Conservation (phyloP, 2,329 filamentous ascomycete genomes). For the Phialocephala sp. region DNA sequence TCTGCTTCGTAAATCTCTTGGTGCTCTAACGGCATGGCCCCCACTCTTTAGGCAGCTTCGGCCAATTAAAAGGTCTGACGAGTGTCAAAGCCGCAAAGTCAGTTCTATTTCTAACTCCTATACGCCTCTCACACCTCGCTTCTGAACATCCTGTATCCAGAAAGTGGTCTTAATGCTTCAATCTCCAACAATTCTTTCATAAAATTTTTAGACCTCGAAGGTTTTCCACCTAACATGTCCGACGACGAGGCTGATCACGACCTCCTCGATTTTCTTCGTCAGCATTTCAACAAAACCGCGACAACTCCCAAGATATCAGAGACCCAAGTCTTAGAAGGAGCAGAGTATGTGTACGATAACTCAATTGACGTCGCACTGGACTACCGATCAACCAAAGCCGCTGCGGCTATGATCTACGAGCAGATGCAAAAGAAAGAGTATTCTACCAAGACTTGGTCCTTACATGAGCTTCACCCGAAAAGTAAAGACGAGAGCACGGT, state of each 20-base stretch:
- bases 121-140: background rate
- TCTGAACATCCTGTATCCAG: background rate
- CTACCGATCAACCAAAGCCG: conserved; percentile 79
- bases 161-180: background rate
- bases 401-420: conserved; percentile 77
- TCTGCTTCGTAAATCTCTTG: too few species aligned
- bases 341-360: conserved; percentile 89
- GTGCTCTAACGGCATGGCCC: background rate
- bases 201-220: background rate
- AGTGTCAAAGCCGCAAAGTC: background rate
- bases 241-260: conserved; percentile 92
- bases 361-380: conserved; percentile 91
- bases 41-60: background rate
- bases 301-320: conserved; percentile 65
- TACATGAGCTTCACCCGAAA: conserved; percentile 89
- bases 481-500: conserved; percentile 78
- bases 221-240: conserved; percentile 63
- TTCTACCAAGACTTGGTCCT: conserved; percentile 83
- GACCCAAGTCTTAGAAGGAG: conserved; percentile 81
- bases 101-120: background rate
- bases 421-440: conserved; percentile 86
- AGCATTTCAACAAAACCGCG: conserved; percentile 70
- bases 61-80: background rate
- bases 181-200: background rate
- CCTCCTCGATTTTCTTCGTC: conserved; percentile 82